Evolutionary conservation across 1,139 yeast species (phyloP).

Genomic region (Zhuliangozyma blackwelliae): DNA sequence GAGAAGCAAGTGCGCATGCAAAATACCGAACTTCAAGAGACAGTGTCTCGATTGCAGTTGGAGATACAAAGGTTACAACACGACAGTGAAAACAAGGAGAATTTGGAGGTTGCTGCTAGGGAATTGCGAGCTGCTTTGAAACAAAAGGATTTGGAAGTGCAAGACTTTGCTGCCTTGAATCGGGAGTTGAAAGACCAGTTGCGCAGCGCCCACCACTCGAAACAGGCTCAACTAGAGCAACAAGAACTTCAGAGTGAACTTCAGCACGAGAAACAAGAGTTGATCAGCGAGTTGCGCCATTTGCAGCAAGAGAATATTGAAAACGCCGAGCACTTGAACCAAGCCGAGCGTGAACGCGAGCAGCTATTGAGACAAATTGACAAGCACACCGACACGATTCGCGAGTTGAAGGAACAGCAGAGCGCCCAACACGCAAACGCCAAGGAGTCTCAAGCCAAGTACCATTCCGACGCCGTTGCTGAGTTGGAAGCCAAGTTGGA

Average conservation of each 20-base stretch:
- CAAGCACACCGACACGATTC: background rate
- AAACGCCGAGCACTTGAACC: background rate
- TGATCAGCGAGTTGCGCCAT: slow-evolving; percentile 1
- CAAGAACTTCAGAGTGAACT: background rate
- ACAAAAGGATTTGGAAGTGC: slow-evolving; percentile 1
- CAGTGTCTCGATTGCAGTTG: slow-evolving; percentile 1
- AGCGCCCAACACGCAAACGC: background rate
- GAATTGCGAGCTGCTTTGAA: background rate
- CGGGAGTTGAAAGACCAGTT: slow-evolving; percentile 1
- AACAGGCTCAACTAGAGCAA: background rate
- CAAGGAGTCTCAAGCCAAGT: background rate
- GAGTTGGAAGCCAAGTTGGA: slow-evolving; percentile 2
- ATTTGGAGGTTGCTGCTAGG: background rate
- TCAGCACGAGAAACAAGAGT: background rate
- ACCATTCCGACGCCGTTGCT: slow-evolving; percentile 1
- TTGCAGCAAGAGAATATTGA: background rate
- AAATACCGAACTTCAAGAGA: slow-evolving; percentile 8
- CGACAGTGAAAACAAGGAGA: slow-evolving; percentile 3
- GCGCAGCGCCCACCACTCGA: background rate
- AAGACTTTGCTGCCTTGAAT: slow-evolving; percentile 3
- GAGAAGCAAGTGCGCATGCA: slow-evolving; percentile 7
- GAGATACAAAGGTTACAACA: slow-evolving; percentile 4
- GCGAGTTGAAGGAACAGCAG: background rate
- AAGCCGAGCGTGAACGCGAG: slow-evolving; percentile 1
- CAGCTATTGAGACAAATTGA: background rate